Evolutionary conservation across 192 early-diverging fungal species (phyloP), one percentile per base, ranked within the genome.

Genomic region (Entomortierella beljakovae): DNA sequence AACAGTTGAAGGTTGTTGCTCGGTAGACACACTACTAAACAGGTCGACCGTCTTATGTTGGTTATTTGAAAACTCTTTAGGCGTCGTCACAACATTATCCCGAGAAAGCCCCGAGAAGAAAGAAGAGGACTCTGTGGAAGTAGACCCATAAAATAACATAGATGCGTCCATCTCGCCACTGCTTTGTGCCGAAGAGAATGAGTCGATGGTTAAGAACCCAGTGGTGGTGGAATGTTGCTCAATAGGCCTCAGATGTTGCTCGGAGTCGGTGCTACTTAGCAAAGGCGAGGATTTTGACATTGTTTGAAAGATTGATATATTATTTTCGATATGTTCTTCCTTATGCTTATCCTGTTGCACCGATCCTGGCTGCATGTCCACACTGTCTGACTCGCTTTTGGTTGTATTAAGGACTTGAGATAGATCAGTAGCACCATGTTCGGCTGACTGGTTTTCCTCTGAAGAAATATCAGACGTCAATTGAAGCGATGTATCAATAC

Each of bases 71-170:
- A n/a, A n/a, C n/a, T 37, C 9, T 57, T 35, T 8, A 3, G 20
- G 40, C 4, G 51, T 2, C 6, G 40, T n/a, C 29, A 43, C 20
- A 11, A 10, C 18, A 9, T 13, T 46, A 33, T 29, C 33, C 28
- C 31, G 50, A 48, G 55, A 35, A 25, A 68, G 40, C 13, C 32
- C 48, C 9, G 48, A 40, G 16, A 69, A 69, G 37, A 69, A 60
- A 23, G 50, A 33, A 15, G 25, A 53, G 2, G 56, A 32, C 10
- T 69, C 67, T 28, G 40, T 25, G 6, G 23, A 20, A 10, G 33
- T 22, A 1, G 18, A 6, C 13, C 28, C 49, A 6, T 43, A 57
- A 25, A 69, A 69, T 16, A 69, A 34, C 8, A 53, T 56, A 11
- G 67, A 69, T 0, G 67, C 67, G n/a, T 69, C 56, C 35, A 42